Conservation (phyloP, 108 stramenopile species). For the Cyclotella cryptica region DNA sequence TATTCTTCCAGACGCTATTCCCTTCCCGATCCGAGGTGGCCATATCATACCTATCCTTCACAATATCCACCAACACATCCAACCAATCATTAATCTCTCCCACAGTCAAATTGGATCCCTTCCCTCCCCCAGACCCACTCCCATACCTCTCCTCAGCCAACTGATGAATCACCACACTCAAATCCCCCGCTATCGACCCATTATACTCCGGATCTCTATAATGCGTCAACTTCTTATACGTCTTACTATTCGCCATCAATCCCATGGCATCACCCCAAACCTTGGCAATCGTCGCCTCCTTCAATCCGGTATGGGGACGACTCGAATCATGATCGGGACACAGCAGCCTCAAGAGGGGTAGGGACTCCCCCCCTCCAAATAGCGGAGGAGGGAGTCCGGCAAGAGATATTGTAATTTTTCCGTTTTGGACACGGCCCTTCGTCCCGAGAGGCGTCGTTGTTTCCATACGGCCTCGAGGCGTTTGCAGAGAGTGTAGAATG, state of each 20-base stretch:
- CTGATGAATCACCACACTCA: slow-evolving; percentile 66
- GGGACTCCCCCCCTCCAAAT: slow-evolving; percentile 41
- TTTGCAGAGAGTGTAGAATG: slow-evolving; percentile 57
- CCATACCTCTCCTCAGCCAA: slow-evolving; percentile 61
- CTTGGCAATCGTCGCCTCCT: slow-evolving; percentile 75
- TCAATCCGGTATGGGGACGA: slow-evolving; percentile 64
- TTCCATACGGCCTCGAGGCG: slow-evolving; percentile 71
- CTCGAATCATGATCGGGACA: slow-evolving; percentile 72
- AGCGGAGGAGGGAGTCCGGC: slow-evolving; percentile 43
- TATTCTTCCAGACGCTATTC: slow-evolving; percentile 13
- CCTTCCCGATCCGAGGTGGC: slow-evolving; percentile 8
- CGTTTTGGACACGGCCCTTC: slow-evolving; percentile 32
- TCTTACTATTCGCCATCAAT: slow-evolving; percentile 41
- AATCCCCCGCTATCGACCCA: slow-evolving; percentile 64
- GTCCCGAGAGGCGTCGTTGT: slow-evolving; percentile 27
- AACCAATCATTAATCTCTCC: slow-evolving; percentile 76
- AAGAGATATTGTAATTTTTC: slow-evolving; percentile 58
- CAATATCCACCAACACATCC: slow-evolving; percentile 69
- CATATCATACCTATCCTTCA: slow-evolving; percentile 32
- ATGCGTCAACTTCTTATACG: slow-evolving; percentile 55
- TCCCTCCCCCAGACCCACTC: neutral
- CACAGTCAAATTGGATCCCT: slow-evolving; percentile 59
- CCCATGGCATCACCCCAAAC: slow-evolving; percentile 72
- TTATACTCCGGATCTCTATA: slow-evolving; percentile 68
- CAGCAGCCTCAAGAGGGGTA: slow-evolving; percentile 79